Evolutionary conservation across 2,329 filamentous ascomycete species (phyloP), one percentile per base, ranked within the genome.

Genomic region (Stagonosporopsis tanaceti): DNA sequence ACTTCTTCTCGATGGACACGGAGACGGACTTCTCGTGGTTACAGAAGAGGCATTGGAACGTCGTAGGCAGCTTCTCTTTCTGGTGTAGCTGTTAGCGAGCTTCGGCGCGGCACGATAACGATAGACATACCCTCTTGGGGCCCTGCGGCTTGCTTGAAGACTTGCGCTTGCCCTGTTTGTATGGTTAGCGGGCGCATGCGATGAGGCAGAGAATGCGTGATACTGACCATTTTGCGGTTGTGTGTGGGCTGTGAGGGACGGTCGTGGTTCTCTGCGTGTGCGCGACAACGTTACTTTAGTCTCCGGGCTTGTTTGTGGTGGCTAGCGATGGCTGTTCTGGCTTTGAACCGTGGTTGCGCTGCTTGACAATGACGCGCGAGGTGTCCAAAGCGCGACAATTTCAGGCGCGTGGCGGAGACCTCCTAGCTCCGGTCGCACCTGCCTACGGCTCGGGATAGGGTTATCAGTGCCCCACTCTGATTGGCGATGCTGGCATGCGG

Each of bases 11-110:
- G 47, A 99, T 84, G 78, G 96, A 95, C 66, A 97, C 91, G 27
- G 87, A 85, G 50, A 99, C 91, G 0, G 93, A 92, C 65, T 92
- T 95, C 75, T 98, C 95, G 79, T 98, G 93, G 77, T 97, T 98
- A 84, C 95, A 99, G 80, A 99, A 99, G 42, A 99, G 88, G 76
- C 95, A 99, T 55, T 93, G 92, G 78, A 99, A 99, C n/a, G 87
- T 86, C 2, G 91, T 93, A 3, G 89, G 84, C 17, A 95, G 84
- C 38, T 87, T 85, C 68, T 93, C 90, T 75, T 85, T 75, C 75
- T 78, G 54, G 52, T 17, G 9, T 42, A 57, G 34, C 17, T 35
- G 45, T 72, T 57, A 72, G 64, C 50, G 15, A 50, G 14, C 27
- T 5, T 42, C 39, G 45, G 32, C 34, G 32, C n/a, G 12, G 20